Conservation (phyloP, 1,139 yeast species). For the Kodamaea anthophila region DNA sequence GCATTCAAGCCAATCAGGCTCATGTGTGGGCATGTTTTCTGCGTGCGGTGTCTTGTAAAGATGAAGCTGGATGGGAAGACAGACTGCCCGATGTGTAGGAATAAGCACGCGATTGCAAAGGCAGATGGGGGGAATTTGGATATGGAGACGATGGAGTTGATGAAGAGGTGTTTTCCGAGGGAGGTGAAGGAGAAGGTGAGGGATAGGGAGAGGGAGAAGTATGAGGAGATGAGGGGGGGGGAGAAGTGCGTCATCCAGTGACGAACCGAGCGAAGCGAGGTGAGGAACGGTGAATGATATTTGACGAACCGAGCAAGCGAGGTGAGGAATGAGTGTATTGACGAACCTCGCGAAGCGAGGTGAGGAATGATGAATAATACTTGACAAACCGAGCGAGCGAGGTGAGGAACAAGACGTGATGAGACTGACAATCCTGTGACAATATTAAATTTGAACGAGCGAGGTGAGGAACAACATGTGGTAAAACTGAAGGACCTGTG, state of each 20-base stretch:
- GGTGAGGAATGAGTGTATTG: no score
- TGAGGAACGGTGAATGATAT: neutral
- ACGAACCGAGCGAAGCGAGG: neutral
- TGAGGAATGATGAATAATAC: no score
- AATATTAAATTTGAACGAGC: no score
- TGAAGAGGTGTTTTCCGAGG: constrained; percentile 57
- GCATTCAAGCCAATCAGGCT: constrained; percentile 68
- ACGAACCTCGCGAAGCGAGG: no score
- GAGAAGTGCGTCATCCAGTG: constrained; percentile 24
- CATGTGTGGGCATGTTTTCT: constrained; percentile 60
- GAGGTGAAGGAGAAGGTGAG: constrained; percentile 59
- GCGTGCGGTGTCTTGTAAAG: constrained; percentile 66
- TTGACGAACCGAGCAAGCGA: no score
- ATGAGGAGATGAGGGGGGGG: constrained; percentile 23
- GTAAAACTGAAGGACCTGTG: no score
- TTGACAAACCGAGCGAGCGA: no score
- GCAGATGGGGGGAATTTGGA: constrained; percentile 64
- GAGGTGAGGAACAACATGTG: no score
- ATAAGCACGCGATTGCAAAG: constrained; percentile 40
- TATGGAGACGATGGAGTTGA: constrained; percentile 41
- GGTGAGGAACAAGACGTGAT: no score
- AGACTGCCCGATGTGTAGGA: constrained; percentile 65
- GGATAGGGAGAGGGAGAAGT: constrained; percentile 53
- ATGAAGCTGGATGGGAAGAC: constrained; percentile 52
- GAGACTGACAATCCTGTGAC: no score